Conservation (phyloP, 768 basidiomycete genomes). For the Pisolithus orientalis region DNA sequence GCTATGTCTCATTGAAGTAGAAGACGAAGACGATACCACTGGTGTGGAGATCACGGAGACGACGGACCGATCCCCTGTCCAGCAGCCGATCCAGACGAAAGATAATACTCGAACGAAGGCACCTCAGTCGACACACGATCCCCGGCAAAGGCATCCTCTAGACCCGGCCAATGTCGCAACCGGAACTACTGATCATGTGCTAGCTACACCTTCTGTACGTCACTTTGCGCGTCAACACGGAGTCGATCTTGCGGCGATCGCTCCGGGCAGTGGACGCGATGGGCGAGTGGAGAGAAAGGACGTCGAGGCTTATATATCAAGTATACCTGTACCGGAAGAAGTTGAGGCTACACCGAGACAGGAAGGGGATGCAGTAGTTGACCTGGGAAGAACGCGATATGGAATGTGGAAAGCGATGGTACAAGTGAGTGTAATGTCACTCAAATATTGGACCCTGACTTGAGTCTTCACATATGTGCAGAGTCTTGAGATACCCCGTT, state of each 20-base stretch:
- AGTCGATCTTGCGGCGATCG: constrained; percentile 52
- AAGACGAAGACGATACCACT: constrained; percentile 31
- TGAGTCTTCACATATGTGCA: constrained; percentile 21
- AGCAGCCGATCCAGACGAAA: constrained; percentile 3
- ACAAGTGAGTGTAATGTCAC: constrained; percentile 42
- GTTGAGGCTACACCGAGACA: background rate
- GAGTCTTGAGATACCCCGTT: constrained; percentile 84
- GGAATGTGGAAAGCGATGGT: constrained; percentile 91
- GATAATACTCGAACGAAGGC: background rate
- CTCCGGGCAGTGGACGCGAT: constrained; percentile 64
- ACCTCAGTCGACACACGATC: background rate
- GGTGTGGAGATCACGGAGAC: background rate
- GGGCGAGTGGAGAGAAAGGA: constrained; percentile 75
- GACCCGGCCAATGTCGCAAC: constrained; percentile 44
- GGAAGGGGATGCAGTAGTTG: constrained; percentile 49
- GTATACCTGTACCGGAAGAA: constrained; percentile 3
- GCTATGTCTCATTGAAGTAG: constrained; percentile 77
- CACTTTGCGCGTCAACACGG: constrained; percentile 64
- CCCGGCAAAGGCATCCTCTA: constrained; percentile 47
- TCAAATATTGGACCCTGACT: background rate
- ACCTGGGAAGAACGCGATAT: constrained; percentile 69
- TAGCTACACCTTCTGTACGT: constrained; percentile 74
- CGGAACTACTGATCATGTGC: constrained; percentile 30
- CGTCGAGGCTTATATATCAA: constrained; percentile 53
- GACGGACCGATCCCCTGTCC: background rate